Base-by-base conservation (phyloP, 768 basidiomycete species). In the Jaapia argillacea region DNA sequence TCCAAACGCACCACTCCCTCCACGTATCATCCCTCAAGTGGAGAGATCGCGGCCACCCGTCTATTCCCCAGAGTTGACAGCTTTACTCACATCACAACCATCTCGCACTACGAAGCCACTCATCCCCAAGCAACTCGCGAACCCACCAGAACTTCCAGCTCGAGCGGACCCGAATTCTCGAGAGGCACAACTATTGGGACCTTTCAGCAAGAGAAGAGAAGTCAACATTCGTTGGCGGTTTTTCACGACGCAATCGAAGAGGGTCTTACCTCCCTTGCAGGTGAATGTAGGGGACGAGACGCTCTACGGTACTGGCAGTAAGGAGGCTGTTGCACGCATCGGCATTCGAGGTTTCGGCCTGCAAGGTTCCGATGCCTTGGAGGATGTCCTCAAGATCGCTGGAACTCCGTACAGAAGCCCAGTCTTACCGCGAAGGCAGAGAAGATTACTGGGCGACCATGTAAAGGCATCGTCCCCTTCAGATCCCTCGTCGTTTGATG, bases 191-290 rank as follows among this genome's bases (percentile, higher is more conserved):
- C 51, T 81, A 3, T 61, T 84, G 25, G 85, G 85, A 2, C 73
- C 69, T 6, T 64, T 87, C 35, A 84, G 82, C 65, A 83, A 75
- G 54, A 75, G 86, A 26, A 73, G 85, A 36, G 75, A 86, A 56
- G 68, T 77, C 40, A 90, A 91, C 59, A 68, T 79, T 37, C 76
- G 77, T 18, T 75, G 81, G 77, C 74, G 77, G 18, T 84, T 69
- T 53, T 86, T 78, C 58, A 61, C 56, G 13, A 51, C 48, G 6
- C 74, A 85, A 54, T 66, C 66, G 49, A 71, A 66, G 51, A 81
- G 77, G 50, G 60, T 80, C 20, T 54, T 61, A 3, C 77, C 79
- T 21, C 85, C 87, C 5, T 56, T 87, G n/a, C 66, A 78, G 48
- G 53, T 75, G 13, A 56, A 58, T n/a, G 50, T 63, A n/a, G 40